phyloP scores from a whole-genome alignment of 768 basidiomycete species.

The Russula ochroleuca region DNA sequence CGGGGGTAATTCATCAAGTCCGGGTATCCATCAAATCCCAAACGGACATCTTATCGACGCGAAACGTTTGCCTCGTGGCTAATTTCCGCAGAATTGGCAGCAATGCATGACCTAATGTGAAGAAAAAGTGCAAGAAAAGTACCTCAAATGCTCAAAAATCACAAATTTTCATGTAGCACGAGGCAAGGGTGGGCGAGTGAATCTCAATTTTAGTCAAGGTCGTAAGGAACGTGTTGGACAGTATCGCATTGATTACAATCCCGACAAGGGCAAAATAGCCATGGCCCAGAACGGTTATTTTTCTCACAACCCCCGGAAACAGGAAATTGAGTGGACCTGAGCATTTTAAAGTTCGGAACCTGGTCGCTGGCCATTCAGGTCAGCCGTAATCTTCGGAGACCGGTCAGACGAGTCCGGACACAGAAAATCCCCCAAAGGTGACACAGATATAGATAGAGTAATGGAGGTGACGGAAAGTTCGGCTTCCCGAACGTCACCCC shows the following conservation, averaged over 20 bases:
- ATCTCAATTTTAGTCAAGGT: neutral
- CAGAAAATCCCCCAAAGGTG: conserved; percentile 4
- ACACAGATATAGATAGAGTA: conserved; percentile 7
- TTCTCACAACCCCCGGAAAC: neutral
- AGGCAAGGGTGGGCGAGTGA: neutral
- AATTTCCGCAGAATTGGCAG: neutral
- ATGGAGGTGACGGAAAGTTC: conserved; percentile 2
- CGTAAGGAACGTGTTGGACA: neutral
- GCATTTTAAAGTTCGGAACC: conserved; percentile 19
- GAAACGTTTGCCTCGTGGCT: conserved; percentile 18
- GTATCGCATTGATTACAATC: neutral
- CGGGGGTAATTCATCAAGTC: conserved; percentile 21
- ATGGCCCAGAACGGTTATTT: neutral
- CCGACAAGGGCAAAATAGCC: neutral
- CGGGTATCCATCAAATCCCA: neutral
- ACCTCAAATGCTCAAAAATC: neutral
- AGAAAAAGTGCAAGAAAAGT: conserved; percentile 1
- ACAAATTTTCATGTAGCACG: neutral
- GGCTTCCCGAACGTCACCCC: conserved; percentile 10
- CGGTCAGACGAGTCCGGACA: conserved; percentile 22
- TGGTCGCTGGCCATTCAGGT: conserved; percentile 8
- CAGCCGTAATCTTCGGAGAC: conserved; percentile 15
- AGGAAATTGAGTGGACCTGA: conserved; percentile 2
- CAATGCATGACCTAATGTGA: neutral
- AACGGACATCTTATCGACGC: conserved; percentile 6